Percentiles rank a stretch among this genome's conserved stretches.
phyloP scores from a whole-genome alignment of 1,284 basidiomycete genomes.

The Irpex sp. region DNA sequence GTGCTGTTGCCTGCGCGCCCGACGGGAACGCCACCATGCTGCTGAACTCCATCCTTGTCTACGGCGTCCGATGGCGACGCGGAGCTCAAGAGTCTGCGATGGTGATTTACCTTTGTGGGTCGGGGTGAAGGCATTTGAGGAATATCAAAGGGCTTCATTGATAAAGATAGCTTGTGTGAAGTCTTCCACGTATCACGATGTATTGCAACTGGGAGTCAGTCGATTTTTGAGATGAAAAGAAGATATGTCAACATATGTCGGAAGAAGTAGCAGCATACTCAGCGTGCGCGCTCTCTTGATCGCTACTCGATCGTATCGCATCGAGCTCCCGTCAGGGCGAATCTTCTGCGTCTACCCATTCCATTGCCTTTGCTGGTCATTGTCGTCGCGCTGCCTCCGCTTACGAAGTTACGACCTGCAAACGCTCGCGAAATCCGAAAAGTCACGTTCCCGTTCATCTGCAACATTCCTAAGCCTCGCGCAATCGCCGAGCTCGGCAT shows the following conservation, averaged over 20 bases:
- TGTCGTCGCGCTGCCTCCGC: too few relatives aligned
- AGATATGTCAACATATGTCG: not conserved
- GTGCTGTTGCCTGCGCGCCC: too few relatives aligned
- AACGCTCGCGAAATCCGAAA: not conserved
- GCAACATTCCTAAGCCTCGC: not conserved
- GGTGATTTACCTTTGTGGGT: not conserved
- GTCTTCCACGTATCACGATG: too few relatives aligned
- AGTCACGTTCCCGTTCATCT: not conserved
- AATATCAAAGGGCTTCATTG: not conserved
- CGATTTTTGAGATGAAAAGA: not conserved
- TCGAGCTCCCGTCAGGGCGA: not conserved
- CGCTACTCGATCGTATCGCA: not conserved
- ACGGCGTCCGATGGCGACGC: not conserved
- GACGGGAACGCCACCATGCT: not conserved
- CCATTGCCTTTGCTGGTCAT: not conserved
- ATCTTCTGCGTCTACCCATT: not conserved
- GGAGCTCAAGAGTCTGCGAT: not conserved
- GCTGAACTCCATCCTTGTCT: not conserved
- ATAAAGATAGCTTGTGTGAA: not conserved
- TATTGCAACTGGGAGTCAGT: too few relatives aligned
- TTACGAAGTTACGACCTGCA: too few relatives aligned
- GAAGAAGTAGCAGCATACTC: not conserved
- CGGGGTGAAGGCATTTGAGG: not conserved
- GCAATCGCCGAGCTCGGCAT: not conserved
- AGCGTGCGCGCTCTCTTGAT: not conserved